Base-by-base conservation (phyloP, 2,329 filamentous ascomycete species). In the Alternaria brassicicola region DNA sequence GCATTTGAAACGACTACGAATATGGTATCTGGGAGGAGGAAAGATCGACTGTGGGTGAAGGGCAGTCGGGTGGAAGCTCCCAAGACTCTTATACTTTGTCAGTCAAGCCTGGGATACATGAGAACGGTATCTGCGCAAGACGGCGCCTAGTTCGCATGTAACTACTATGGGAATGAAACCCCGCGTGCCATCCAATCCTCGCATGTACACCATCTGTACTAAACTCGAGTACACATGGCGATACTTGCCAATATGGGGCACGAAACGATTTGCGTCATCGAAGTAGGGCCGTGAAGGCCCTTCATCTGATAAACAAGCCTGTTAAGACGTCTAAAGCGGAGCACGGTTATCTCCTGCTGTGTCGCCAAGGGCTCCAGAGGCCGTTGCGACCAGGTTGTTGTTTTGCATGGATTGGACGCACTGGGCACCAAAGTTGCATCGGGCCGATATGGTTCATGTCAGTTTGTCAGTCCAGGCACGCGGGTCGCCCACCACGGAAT, bases 1-100 rank as follows among this genome's bases (percentile, higher is more conserved):
- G 69, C 69, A 71, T 71, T 7, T 45, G 67, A 61, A 64, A 57
- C 6, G 41, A 33, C 30, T 36, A 6, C 17, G 10, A 19, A 8
- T 21, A 17, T 51, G 43, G 52, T 50, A 50, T 57, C 25, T 48
- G 46, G 43, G 35, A 30, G 33, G 39, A 49, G 30, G 15, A 45
- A 45, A 49, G 50, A 55, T 23, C 31, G 39, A 47, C 49, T 13
- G 38, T 43, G 47, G 30, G 36, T 49, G 45, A 47, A 13, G 7
- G 13, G 33, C 6, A 26, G 3, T 17, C 3, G 10, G 25, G 35
- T 31, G 28, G 13, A 21, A 42, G 48, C 36, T 45, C 52, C 19
- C 36, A 56, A 57, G 52, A 43, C 36, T 49, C 38, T 60, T 62
- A 60, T 59, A 62, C 41, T 41, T 17, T 10, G 12, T 26, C 6